A percentile compares a stretch with the other conserved stretches of the same genome.
These are phyloP conservation scores for Atkinsonella hypoxylon DNA, from an alignment of 2,329 filamentous ascomycete genomes.

Conservation along the genomic window DNA sequence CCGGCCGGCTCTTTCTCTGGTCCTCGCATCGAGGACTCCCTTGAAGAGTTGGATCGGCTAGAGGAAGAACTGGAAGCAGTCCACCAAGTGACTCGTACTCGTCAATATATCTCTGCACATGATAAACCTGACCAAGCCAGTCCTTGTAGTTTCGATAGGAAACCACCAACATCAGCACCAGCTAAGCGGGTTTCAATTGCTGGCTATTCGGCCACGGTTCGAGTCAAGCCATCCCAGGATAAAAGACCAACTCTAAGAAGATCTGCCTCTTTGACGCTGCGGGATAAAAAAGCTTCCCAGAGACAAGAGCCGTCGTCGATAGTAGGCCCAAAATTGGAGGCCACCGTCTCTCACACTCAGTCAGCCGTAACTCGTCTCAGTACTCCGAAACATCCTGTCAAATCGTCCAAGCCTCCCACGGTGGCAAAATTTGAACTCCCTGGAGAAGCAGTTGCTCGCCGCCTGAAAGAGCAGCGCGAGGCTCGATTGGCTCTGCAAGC, in stretches of 20 bases:
- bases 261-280: slow-evolving; percentile 27
- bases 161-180: slow-evolving; percentile 7
- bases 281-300: slow-evolving; percentile 15
- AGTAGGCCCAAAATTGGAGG: slow-evolving; percentile 8
- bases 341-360: slow-evolving; percentile 11
- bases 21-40: slow-evolving; percentile 49
- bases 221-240: slow-evolving; percentile 26
- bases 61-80: slow-evolving; percentile 50
- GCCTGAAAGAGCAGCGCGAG: slow-evolving; percentile 46
- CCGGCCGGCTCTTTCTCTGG: slow-evolving; percentile 21
- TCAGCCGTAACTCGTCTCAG: slow-evolving; percentile 8
- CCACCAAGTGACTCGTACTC: slow-evolving; percentile 23
- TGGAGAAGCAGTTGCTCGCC: slow-evolving; percentile 47
- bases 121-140: slow-evolving; percentile 4
- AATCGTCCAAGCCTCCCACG: slow-evolving; percentile 42
- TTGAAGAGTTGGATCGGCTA: slow-evolving; percentile 49
- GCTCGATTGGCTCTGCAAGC: slow-evolving; percentile 32
- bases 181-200: slow-evolving; percentile 20
- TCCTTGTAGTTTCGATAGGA: slow-evolving; percentile 6
- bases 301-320: slow-evolving; percentile 1
- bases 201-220: slow-evolving; percentile 26
- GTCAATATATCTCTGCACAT: slow-evolving; percentile 17
- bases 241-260: slow-evolving; percentile 29
- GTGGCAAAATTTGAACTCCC: slow-evolving; percentile 48
- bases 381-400: slow-evolving; percentile 31